Percentiles rank a stretch among this genome's conserved stretches.
phyloP scores from a whole-genome alignment of 768 basidiomycete genomes.

The Trichaptum fuscoviolaceum region DNA sequence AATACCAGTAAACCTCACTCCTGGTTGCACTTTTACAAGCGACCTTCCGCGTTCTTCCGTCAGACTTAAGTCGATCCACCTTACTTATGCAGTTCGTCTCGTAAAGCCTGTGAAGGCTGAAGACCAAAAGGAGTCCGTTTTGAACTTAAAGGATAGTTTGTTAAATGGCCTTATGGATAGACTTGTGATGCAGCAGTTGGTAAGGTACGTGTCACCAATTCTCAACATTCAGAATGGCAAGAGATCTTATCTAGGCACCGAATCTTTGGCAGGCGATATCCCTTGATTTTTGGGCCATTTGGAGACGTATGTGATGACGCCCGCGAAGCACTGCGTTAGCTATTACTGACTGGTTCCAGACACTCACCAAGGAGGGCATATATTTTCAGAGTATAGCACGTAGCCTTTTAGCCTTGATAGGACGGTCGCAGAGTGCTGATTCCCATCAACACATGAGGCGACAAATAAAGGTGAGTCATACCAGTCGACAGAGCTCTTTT shows the following conservation, averaged over 20 bases:
- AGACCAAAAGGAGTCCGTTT: neutral
- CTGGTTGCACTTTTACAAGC: slow-evolving; percentile 6
- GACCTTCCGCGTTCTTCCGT: slow-evolving; percentile 5
- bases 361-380: slow-evolving; percentile 47
- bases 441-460: slow-evolving; percentile 43
- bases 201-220: slow-evolving; percentile 44
- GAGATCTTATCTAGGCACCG: slow-evolving; percentile 5
- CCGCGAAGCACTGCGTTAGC: slow-evolving; percentile 8
- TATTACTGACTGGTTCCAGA: slow-evolving; percentile 30
- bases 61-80: slow-evolving; percentile 4
- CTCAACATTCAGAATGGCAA: no score
- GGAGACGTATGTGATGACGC: slow-evolving; percentile 39
- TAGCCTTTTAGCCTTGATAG: slow-evolving; percentile 46
- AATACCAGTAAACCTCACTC: neutral
- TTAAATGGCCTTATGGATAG: slow-evolving; percentile 49
- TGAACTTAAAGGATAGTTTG: neutral
- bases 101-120: neutral
- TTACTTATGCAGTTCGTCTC: slow-evolving; percentile 6
- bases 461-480: slow-evolving; percentile 41
- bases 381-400: slow-evolving; percentile 44
- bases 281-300: slow-evolving; percentile 70
- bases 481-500: neutral
- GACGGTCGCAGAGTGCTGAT: slow-evolving; percentile 41
- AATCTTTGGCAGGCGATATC: slow-evolving; percentile 53
- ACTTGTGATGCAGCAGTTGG: slow-evolving; percentile 53